Percentiles rank a stretch among this genome's conserved stretches.
Evolutionary conservation across 176 grass and related monocot genomes (phyloP).

Genomic region (Miscanthus lutarioriparius): DNA sequence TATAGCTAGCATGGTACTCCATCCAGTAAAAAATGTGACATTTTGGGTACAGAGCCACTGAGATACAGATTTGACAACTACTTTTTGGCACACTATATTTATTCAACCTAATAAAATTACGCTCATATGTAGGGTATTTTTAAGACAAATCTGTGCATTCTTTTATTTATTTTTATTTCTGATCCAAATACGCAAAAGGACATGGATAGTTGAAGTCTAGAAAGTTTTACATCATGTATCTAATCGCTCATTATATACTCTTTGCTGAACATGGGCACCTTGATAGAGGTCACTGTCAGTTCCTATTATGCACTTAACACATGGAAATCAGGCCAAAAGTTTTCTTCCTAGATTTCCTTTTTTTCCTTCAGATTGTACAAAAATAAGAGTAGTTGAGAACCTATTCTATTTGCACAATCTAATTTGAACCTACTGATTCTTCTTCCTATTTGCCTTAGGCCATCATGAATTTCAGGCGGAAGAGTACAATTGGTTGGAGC

Average conservation of each 20-base stretch:
- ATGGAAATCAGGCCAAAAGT: background rate
- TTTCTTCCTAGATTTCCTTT: background rate
- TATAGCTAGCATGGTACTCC: background rate
- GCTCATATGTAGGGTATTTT: background rate
- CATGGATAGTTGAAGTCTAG: background rate
- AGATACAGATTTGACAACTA: background rate
- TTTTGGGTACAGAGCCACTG: background rate
- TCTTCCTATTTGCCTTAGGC: slow-evolving; percentile 46
- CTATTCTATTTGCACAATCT: background rate
- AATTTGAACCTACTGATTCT: slow-evolving; percentile 6
- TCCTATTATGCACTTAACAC: slow-evolving; percentile 5
- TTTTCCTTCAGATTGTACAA: background rate
- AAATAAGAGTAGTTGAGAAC: background rate
- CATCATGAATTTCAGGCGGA: slow-evolving; percentile 81
- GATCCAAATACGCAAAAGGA: background rate
- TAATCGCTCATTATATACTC: background rate
- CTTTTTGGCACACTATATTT: background rate
- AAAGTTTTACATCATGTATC: background rate
- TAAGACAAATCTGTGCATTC: background rate
- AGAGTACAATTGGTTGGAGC: slow-evolving; percentile 97
- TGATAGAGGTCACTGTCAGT: background rate
- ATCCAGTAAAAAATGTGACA: background rate
- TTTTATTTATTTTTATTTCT: background rate
- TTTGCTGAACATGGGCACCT: background rate
- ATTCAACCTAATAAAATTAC: background rate